These are phyloP conservation scores for Leccinum subtestaceum DNA, from an alignment of 768 basidiomycete species.

Conservation along the genomic window DNA sequence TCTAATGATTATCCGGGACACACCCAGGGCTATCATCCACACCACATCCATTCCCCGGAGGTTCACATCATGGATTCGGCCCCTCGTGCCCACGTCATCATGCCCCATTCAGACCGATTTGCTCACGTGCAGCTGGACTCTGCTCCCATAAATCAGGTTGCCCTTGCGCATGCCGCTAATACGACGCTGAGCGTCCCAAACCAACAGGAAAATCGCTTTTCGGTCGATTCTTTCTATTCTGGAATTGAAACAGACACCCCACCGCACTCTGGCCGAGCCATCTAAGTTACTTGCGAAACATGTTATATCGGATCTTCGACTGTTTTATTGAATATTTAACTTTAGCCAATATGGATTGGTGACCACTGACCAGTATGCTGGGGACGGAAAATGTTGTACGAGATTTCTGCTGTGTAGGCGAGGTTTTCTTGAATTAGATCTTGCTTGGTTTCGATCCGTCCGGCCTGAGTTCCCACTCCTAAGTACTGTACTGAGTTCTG, in stretches of 20 bases:
- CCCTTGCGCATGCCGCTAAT: slow-evolving; percentile 8
- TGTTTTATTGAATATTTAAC: slow-evolving; percentile 26
- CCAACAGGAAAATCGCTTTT: slow-evolving; percentile 18
- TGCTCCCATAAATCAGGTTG: not conserved
- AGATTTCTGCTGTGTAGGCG: not conserved
- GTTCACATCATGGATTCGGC: slow-evolving; percentile 17
- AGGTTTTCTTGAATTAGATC: not conserved
- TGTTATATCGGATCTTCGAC: not conserved
- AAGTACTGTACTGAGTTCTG: not conserved
- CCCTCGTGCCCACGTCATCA: not conserved
- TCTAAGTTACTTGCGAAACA: slow-evolving; percentile 10
- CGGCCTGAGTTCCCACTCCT: not conserved
- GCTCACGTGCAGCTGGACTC: slow-evolving; percentile 10
- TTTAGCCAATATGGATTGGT: slow-evolving; percentile 2
- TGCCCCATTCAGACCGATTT: slow-evolving; percentile 19
- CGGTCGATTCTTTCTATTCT: slow-evolving; percentile 31
- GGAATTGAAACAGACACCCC: slow-evolving; percentile 16
- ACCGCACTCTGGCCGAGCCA: slow-evolving; percentile 13
- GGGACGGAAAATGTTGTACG: slow-evolving; percentile 3
- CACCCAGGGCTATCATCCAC: slow-evolving; percentile 15
- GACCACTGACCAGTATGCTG: slow-evolving; percentile 5
- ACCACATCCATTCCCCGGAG: slow-evolving; percentile 25
- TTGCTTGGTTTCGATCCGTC: not conserved
- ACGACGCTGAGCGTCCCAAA: not conserved
- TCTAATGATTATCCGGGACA: slow-evolving; percentile 2